Evolutionary conservation across 352 stramenopile species (phyloP).

Genomic region (Salisapilia sapeloensis): DNA sequence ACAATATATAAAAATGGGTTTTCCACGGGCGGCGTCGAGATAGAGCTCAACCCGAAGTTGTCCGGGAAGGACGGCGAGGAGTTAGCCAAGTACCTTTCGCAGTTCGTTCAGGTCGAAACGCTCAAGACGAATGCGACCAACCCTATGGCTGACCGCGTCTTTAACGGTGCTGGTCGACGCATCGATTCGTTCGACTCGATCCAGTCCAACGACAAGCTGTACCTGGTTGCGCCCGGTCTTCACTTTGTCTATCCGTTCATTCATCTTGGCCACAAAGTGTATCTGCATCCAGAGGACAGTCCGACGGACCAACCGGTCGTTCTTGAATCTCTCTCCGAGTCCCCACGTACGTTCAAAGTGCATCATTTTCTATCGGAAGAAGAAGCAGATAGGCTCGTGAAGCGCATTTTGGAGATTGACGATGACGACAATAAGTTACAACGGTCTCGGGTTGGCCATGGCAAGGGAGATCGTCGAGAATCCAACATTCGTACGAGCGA

Average conservation of each 20-base stretch:
- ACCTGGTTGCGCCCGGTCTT: conserved; percentile 50
- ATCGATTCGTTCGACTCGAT: conserved; percentile 39
- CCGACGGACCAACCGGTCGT: conserved; percentile 40
- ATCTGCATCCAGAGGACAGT: conserved; percentile 24
- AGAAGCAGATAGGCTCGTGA: conserved; percentile 68
- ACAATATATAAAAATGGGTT: conserved; percentile 68
- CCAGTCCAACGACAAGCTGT: conserved; percentile 29
- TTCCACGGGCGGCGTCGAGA: conserved; percentile 52
- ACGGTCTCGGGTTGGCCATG: conserved; percentile 58
- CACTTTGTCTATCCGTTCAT: conserved; percentile 73
- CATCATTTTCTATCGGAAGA: conserved; percentile 76
- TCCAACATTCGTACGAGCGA: conserved; percentile 68
- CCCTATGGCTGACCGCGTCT: conserved; percentile 46
- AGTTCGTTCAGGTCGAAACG: conserved; percentile 60
- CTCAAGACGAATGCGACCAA: conserved; percentile 10
- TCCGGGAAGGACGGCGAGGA: conserved; percentile 23
- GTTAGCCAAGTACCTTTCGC: conserved; percentile 61
- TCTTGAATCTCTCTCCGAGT: conserved; percentile 64
- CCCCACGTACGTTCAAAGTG: conserved; percentile 69
- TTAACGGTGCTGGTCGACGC: conserved; percentile 37
- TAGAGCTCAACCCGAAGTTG: conserved; percentile 41
- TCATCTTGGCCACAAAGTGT: conserved; percentile 53
- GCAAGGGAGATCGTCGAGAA: conserved; percentile 48
- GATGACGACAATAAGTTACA: conserved; percentile 70
- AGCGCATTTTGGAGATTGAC: conserved; percentile 63